phyloP scores from a whole-genome alignment of 179 eudicot species.

The Beta lomatogona region DNA sequence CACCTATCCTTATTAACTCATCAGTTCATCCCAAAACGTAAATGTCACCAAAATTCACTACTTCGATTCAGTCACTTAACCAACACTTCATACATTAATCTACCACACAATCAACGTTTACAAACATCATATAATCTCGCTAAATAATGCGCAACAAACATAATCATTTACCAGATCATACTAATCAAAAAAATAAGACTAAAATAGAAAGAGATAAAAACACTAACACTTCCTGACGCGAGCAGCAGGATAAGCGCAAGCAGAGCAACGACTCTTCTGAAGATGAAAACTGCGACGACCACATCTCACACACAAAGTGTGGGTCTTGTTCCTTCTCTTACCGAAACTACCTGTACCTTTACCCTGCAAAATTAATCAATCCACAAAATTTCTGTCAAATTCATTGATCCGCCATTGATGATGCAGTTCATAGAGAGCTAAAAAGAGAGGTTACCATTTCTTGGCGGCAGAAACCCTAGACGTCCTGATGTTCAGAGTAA shows the following conservation, averaged over 20 bases:
- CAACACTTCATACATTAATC: no score
- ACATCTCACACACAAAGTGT: constrained; percentile 83
- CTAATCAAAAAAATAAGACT: background rate
- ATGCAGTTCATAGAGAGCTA: no score
- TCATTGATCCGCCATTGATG: constrained; percentile 15
- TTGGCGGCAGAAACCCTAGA: constrained; percentile 14
- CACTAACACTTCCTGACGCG: constrained; percentile 68
- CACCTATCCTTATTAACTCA: no score
- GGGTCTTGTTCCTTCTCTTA: constrained; percentile 95
- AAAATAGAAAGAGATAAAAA: background rate
- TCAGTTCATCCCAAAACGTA: no score
- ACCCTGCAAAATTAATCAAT: constrained; percentile 33
- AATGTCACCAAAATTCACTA: no score
- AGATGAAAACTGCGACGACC: constrained; percentile 87
- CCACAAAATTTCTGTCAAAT: background rate
- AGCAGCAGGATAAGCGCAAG: constrained; percentile 81
- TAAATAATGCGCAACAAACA: background rate
- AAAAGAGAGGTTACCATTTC: background rate
- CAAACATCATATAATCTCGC: no score
- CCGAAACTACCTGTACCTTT: constrained; percentile 95
- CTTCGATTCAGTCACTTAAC: no score
- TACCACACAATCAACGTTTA: no score
- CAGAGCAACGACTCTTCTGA: constrained; percentile 82
- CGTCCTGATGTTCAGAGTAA: no score
- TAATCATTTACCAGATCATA: no score